These are phyloP conservation scores for Truncatella angustata DNA, from an alignment of 2,329 filamentous ascomycete species.

Conservation along the genomic window DNA sequence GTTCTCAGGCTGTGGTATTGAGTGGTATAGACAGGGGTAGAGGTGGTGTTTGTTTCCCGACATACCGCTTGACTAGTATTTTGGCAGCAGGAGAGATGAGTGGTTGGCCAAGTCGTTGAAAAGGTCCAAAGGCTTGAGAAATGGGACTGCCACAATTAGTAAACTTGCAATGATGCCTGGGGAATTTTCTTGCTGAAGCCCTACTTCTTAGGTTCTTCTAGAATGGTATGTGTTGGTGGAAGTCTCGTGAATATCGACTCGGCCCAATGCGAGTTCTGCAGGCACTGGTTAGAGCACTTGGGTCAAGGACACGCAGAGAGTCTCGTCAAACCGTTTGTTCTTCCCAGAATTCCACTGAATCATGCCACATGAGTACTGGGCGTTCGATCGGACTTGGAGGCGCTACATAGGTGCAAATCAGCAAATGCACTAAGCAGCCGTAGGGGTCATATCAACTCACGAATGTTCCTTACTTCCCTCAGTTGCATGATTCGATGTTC, in stretches of 20 bases:
- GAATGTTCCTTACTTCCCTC: slow-evolving; percentile 51
- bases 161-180: not conserved
- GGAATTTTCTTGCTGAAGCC: not conserved
- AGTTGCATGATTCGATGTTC: slow-evolving; percentile 49
- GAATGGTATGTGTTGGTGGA: slow-evolving; percentile 47
- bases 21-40: no score
- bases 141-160: slow-evolving; percentile 13
- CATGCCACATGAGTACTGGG: slow-evolving; percentile 22
- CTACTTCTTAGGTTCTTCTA: slow-evolving; percentile 40
- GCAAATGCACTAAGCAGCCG: slow-evolving; percentile 11
- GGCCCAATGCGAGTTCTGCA: slow-evolving; percentile 56
- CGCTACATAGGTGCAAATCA: slow-evolving; percentile 14
- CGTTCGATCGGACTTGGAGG: slow-evolving; percentile 25
- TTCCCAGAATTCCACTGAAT: slow-evolving; percentile 25
- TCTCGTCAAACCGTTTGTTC: slow-evolving; percentile 27
- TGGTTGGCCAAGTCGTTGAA: slow-evolving; percentile 38
- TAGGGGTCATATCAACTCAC: slow-evolving; percentile 31
- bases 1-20: no score
- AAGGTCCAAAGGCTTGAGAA: slow-evolving; percentile 24
- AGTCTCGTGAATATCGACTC: slow-evolving; percentile 58
- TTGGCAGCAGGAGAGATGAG: slow-evolving; percentile 46
- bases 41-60: not conserved
- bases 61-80: slow-evolving; percentile 55
- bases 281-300: no score
- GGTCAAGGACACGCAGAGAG: no score